Base-by-base conservation (phyloP, 169 alveolate genomes). In the Theileria equi region DNA sequence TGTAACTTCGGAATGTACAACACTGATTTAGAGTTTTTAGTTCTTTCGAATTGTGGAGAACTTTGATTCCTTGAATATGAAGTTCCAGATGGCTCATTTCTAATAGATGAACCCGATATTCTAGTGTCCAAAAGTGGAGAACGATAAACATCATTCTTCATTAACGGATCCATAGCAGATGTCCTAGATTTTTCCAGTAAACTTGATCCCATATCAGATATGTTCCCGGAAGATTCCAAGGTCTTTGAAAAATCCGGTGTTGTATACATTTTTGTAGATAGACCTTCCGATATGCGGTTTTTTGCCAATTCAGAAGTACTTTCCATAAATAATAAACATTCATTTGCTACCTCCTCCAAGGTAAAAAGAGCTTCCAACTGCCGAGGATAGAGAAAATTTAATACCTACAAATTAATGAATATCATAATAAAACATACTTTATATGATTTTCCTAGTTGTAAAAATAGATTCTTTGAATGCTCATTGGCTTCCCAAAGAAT, bases 401-500 rank as follows among this genome's bases (percentile, higher is more conserved):
- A 36, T 6, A 77, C 53, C 76, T 64, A 64, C 3, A 60, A 11
- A 3, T 3, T 36, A 1, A 10, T 53, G n/a, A 10, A 49, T 17
- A 11, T 4, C 7, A 26, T 57, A 17, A 1, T 2, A 4, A 4
- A 41, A 54, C n/a, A 13, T 31, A 47, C 36, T 62, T 77, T 77
- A 65, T 77, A 77, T 31, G 13, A 48, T 54, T 74, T 74, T 26
- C 79, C 84, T 25, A 74, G 54, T 58, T 62, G 84, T 34, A 61
- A 21, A 48, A 49, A 74, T 34, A 77, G 81, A 47, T 67, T 65
- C 55, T 77, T 77, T 16, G 80, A 72, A 58, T 77, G 81, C 50
- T 77, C 86, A 55, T 77, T 77, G 1, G 81, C 2, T 61, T 77
- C 86, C 86, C 86, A 77, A 19, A 77, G 50, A 13, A 77, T 77